Evolutionary conservation across 495 filamentous ascomycete species (phyloP).

Genomic region (Penicillium malachiteum): DNA sequence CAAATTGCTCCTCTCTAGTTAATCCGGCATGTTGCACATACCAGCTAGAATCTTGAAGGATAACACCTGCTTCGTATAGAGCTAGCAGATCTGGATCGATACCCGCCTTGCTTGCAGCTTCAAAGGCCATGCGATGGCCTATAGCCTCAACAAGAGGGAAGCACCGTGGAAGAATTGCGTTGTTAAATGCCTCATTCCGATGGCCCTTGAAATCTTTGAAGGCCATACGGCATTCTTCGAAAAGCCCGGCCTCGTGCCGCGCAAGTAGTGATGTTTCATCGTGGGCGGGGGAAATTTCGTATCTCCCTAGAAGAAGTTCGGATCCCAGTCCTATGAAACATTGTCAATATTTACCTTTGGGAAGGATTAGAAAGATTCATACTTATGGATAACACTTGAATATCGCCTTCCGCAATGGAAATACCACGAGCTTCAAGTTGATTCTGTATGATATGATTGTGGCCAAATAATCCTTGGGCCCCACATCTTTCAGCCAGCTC

Average conservation of each 20-base stretch:
- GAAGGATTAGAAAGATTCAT: background rate
- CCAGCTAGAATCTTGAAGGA: constrained; percentile 8
- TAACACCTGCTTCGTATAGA: constrained; percentile 29
- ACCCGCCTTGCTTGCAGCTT: constrained; percentile 23
- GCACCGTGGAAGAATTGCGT: constrained; percentile 22
- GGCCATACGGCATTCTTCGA: background rate
- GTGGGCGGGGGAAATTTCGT: background rate
- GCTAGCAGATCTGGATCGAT: constrained; percentile 21
- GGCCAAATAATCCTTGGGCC: background rate
- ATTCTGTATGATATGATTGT: background rate
- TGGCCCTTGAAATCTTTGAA: background rate
- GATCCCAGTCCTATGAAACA: background rate
- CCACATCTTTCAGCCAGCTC: background rate
- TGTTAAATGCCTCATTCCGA: background rate
- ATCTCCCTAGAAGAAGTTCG: background rate
- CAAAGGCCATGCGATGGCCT: constrained; percentile 37
- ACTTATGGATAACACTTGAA: background rate
- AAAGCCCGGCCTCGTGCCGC: background rate
- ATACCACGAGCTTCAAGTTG: background rate
- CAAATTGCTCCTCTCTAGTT: background rate
- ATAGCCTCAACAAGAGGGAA: constrained; percentile 28
- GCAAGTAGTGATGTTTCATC: background rate
- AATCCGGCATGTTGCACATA: background rate
- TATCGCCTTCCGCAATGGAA: background rate
- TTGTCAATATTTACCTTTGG: background rate